Base-by-base conservation (phyloP, 2,329 filamentous ascomycete genomes). In the Anisogramma anomala region DNA sequence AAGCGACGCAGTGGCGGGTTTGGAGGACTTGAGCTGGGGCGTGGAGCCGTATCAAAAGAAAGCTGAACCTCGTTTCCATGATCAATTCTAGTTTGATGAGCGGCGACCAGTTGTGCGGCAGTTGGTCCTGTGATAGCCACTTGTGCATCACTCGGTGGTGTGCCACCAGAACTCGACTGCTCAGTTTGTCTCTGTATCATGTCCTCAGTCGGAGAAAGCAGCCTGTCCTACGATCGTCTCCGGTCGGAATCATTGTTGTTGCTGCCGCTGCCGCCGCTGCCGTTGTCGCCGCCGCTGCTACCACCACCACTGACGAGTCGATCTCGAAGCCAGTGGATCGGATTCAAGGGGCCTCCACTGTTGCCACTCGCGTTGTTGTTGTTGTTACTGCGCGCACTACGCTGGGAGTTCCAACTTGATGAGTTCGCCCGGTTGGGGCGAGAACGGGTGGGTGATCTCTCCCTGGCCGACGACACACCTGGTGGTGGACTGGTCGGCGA, bases 261-360 rank as follows among this genome's bases (percentile, higher is more conserved):
- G 14, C 23, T 36, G 14, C 15, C 26, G 6, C 36, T 30, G 11
- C 26, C 33, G 20, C 41, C 34, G 20, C 33, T 19, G 28, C 33
- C 17, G 10, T 3, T 32, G 15, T 17, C 19, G 15, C 19, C 25
- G 6, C 15, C 31, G 22, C 14, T 26, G 31, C 9, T 22, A 15
- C 27, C 22, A 18, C 41, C 37, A 14, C 27, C 34, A 20, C 45
- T 33, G 27, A 33, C 17, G 25, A 52, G 51, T 19, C 50, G 49
- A 22, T 54, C 51, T 28, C 53, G 49, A 25, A 54, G 30, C 53
- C 53, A 55, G 14, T 38, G 48, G 10, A 54, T 17, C 30, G 49
- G 41, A 10, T 45, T 45, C 19, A 34, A 41, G 13, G 46, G 47
- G 15, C 39, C 40, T 14, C 45, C 36, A 7, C 36, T 25, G 9